Base-by-base conservation (phyloP, 192 early-diverging fungal species). In the Dispira simplex region DNA sequence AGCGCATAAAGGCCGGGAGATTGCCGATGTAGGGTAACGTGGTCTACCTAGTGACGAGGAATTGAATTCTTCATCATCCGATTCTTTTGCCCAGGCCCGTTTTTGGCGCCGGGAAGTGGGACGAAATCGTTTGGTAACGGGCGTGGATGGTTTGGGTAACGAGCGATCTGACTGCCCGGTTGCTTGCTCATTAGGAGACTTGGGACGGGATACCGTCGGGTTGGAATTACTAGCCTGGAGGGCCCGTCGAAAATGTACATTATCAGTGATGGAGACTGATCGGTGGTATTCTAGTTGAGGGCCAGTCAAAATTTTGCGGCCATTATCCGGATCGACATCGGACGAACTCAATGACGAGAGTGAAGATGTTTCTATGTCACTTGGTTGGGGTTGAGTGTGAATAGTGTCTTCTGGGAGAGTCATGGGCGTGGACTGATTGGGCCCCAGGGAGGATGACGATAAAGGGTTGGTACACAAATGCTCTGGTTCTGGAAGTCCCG, bases 1-100 rank as follows among this genome's bases (percentile, higher is more conserved):
- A 39, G 32, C 32, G 32, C 6, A 39, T 39, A 39, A 39, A 4
- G 32, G 32, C 6, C 32, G 32, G 32, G 32, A 39, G 32, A 39
- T 39, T 39, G 32, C 32, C 6, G 32, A 39, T 39, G 32, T 39
- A 6, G 32, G 6, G 6, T 39, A 39, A 6, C 6, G 32, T 39
- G 32, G 6, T 39, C 32, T 39, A 39, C 32, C 32, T 39, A 39
- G 3, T 39, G 32, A 39, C 3, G 32, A 39, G 1, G 32, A 39
- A 39, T 4, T 39, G 3, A 39, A 39, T 6, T 39, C 32, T 53
- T 53, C 51, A 53, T 53, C 18, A 26, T 53, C 51, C 10, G 51
- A 53, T 11, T 53, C 51, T n/a, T n/a, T 53, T 53, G 26, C 51
- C 51, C 51, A 53, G 11, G 51, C 51, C 51, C 51, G 51, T 53